Conservation (phyloP, 306 rosid species). For the Mimosa bimucronata region DNA sequence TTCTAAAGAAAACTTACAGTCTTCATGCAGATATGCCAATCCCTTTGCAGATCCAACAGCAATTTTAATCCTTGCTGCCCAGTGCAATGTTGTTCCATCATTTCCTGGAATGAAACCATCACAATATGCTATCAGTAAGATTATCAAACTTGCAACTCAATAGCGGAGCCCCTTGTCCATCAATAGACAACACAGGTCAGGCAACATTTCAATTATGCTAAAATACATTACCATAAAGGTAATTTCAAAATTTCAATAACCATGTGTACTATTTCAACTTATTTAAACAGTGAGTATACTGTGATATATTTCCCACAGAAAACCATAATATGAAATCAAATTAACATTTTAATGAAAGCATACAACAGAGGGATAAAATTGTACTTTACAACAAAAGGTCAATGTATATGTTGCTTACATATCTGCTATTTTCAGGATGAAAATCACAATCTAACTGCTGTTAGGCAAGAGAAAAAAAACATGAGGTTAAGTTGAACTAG, state of each 20-base stretch:
- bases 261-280: too few species aligned
- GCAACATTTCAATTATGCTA: too few species aligned
- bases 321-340: neutral
- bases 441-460: neutral
- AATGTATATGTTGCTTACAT: neutral
- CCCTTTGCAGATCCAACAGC: constrained; percentile 43
- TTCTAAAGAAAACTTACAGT: constrained; percentile 41
- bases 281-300: neutral
- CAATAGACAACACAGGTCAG: neutral
- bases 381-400: too few species aligned
- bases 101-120: neutral
- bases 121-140: neutral
- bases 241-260: neutral
- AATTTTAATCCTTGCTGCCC: neutral
- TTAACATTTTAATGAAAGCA: neutral
- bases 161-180: neutral
- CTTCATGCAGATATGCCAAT: constrained; percentile 48
- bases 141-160: constrained; percentile 11
- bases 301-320: constrained; percentile 14
- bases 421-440: constrained; percentile 2
- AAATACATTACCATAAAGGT: neutral
- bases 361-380: neutral
- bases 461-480: neutral
- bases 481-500: neutral
- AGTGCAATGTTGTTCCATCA: neutral